Conservation (phyloP, 176 grass and related monocot species). For the Cenchrus purpureus region DNA sequence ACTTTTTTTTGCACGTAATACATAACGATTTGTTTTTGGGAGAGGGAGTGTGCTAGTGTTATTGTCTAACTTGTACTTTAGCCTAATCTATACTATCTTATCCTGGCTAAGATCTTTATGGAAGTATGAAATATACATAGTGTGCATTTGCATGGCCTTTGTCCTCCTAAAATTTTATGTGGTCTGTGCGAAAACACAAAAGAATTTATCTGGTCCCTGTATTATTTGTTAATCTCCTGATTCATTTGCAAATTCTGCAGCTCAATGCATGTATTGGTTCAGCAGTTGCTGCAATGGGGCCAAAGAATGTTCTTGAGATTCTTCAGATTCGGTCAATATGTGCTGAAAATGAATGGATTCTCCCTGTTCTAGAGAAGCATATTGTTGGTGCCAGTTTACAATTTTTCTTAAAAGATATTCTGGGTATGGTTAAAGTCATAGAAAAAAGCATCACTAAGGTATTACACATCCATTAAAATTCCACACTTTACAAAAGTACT, state of each 20-base stretch:
- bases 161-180: background rate
- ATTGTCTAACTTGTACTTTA: background rate
- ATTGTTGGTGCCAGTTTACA: slow-evolving; percentile 82
- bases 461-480: slow-evolving; percentile 26
- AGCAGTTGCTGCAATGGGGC: slow-evolving; percentile 80
- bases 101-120: slow-evolving; percentile 2
- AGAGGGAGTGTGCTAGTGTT: background rate
- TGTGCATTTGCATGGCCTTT: slow-evolving; percentile 12
- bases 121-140: background rate
- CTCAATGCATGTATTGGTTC: slow-evolving; percentile 87
- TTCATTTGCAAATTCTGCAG: slow-evolving; percentile 59
- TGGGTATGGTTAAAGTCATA: slow-evolving; percentile 61
- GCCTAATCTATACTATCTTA: background rate
- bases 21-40: no score
- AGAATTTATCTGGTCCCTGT: background rate
- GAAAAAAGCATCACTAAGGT: slow-evolving; percentile 79
- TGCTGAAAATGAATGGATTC: slow-evolving; percentile 83
- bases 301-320: slow-evolving; percentile 79
- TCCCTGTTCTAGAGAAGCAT: slow-evolving; percentile 81
- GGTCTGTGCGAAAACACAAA: background rate
- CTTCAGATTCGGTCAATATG: slow-evolving; percentile 68
- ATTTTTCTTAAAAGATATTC: slow-evolving; percentile 81
- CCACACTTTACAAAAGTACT: slow-evolving; percentile 19
- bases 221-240: slow-evolving; percentile 13
- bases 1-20: no score